These are phyloP conservation scores for Mycena latifolia DNA, from an alignment of 768 basidiomycete genomes.

Conservation along the genomic window DNA sequence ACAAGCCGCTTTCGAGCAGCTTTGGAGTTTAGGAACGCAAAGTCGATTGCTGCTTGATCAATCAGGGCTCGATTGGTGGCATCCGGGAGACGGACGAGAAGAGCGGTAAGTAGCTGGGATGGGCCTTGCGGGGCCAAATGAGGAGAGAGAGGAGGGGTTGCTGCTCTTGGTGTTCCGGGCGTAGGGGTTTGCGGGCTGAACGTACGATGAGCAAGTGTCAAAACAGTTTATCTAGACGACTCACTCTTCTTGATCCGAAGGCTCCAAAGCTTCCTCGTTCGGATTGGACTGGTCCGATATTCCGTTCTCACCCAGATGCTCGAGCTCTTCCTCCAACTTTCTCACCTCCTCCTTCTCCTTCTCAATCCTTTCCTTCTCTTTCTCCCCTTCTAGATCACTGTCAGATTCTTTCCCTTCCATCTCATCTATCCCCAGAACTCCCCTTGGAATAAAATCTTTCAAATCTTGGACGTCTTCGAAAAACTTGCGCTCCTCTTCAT, in stretches of 20 bases:
- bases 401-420: constrained; percentile 50
- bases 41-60: constrained; percentile 95
- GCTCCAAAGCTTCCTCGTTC: constrained; percentile 45
- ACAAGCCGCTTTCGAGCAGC: constrained; percentile 92
- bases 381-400: constrained; percentile 56
- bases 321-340: constrained; percentile 84
- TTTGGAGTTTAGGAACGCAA: constrained; percentile 96
- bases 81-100: constrained; percentile 93
- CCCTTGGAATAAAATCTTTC: constrained; percentile 91
- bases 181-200: constrained; percentile 69
- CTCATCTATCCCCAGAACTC: constrained; percentile 84
- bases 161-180: constrained; percentile 74
- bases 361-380: constrained; percentile 68
- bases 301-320: constrained; percentile 63
- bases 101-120: constrained; percentile 90
- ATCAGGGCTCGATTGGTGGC: constrained; percentile 92
- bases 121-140: constrained; percentile 89
- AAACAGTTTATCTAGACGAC: constrained; percentile 29
- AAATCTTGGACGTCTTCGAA: constrained; percentile 95
- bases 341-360: constrained; percentile 76
- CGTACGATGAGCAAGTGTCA: constrained; percentile 37
- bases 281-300: constrained; percentile 43
- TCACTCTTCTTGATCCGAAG: constrained; percentile 50
- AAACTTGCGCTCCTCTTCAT: constrained; percentile 95
- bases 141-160: constrained; percentile 72